Conservation (phyloP, 202 grass and related monocot genomes). For the Dendrocalamus latiflorus region DNA sequence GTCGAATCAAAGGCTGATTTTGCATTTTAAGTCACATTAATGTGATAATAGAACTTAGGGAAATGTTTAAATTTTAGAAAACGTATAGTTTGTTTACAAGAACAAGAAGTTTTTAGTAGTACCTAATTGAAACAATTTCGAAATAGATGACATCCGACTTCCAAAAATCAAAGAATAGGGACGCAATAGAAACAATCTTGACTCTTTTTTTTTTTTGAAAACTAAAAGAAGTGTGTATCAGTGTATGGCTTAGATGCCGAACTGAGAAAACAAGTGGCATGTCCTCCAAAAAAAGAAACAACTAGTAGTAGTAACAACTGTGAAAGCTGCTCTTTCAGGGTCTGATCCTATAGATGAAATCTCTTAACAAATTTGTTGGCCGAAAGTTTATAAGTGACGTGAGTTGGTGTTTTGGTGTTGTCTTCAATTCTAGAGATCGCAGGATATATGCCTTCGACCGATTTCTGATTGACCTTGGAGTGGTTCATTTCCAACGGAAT, state of each 20-base stretch:
- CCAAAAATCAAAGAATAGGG: background rate
- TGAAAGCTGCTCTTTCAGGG: too few relatives aligned
- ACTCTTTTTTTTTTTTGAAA: background rate
- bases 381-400: too few relatives aligned
- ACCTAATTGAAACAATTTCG: background rate
- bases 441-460: too few relatives aligned
- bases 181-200: background rate
- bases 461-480: too few relatives aligned
- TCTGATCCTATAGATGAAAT: too few relatives aligned
- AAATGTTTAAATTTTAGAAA: background rate
- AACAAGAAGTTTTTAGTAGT: background rate
- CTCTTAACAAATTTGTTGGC: too few relatives aligned
- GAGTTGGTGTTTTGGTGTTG: too few relatives aligned
- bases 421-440: too few relatives aligned
- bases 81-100: background rate
- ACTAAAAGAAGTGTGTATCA: background rate
- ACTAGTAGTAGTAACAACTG: too few relatives aligned
- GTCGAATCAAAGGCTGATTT: background rate
- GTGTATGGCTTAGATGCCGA: background rate
- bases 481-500: background rate
- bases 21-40: background rate
- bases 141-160: background rate
- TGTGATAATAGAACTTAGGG: background rate
- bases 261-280: background rate
- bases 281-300: background rate